These are phyloP conservation scores for Starmerella cellae DNA, from an alignment of 805 yeast species.

Conservation along the genomic window DNA sequence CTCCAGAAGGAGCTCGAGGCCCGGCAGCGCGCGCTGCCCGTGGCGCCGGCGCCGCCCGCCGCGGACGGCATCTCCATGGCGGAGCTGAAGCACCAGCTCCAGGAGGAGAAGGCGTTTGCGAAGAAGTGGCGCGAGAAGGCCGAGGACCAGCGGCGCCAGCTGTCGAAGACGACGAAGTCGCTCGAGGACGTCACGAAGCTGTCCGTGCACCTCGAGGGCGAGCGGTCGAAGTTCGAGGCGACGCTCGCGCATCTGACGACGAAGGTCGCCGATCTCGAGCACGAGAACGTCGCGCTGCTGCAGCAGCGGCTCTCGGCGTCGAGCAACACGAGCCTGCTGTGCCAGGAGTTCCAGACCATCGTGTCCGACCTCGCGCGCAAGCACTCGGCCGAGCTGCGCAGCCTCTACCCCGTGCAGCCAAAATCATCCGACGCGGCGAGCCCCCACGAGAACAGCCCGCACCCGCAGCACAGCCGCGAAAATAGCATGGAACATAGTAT, in stretches of 20 bases:
- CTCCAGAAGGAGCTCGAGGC: constrained; percentile 3
- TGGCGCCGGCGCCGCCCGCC: neutral
- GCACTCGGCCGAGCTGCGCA: constrained; percentile 23
- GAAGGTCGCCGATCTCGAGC: constrained; percentile 20
- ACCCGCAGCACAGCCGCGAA: no score
- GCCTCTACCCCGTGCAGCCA: constrained; percentile 8
- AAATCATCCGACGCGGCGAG: neutral
- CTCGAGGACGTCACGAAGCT: constrained; percentile 29
- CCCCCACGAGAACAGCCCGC: no score
- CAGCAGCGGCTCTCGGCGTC: constrained; percentile 13
- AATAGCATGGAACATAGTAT: no score
- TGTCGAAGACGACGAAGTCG: constrained; percentile 24
- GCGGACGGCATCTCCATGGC: constrained; percentile 2
- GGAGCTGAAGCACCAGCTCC: constrained; percentile 9
- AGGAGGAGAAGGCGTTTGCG: constrained; percentile 15
- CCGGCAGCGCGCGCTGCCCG: neutral
- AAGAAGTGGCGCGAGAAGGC: constrained; percentile 24
- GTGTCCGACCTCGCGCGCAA: constrained; percentile 23
- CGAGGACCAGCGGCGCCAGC: constrained; percentile 25
- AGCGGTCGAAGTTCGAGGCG: constrained; percentile 16
- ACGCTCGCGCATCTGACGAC: constrained; percentile 20
- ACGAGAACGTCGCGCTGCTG: constrained; percentile 17
- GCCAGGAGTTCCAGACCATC: constrained; percentile 28
- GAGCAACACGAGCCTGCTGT: constrained; percentile 22
- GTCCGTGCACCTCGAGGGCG: constrained; percentile 28